Evolutionary conservation across 768 basidiomycete genomes (phyloP).

Genomic region (Lactifluus piperatus): DNA sequence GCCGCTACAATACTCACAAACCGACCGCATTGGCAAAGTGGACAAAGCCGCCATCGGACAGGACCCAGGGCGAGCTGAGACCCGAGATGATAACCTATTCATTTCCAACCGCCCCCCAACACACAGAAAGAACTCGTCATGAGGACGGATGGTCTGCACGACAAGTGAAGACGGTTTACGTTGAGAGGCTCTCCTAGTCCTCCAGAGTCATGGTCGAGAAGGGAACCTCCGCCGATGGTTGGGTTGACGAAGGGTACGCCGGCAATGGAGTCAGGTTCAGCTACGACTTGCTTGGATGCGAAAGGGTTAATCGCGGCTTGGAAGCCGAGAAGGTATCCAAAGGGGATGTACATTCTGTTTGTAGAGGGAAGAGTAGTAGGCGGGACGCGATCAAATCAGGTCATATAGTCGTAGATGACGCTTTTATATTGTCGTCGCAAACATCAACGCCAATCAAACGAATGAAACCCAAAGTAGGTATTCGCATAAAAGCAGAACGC

Average conservation of each 20-base stretch:
- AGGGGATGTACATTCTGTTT: slow-evolving; percentile 12
- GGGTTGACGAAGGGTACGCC: background rate
- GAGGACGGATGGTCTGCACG: background rate
- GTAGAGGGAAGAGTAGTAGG: no score
- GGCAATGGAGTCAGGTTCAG: background rate
- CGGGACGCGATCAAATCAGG: background rate
- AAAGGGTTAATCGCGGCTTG: slow-evolving; percentile 1
- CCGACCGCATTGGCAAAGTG: slow-evolving; percentile 10
- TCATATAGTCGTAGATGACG: background rate
- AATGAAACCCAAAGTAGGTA: background rate
- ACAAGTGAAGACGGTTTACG: background rate
- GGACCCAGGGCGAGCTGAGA: slow-evolving; percentile 11
- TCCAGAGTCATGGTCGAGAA: background rate
- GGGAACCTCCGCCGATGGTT: background rate
- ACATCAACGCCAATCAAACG: background rate
- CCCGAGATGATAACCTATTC: slow-evolving; percentile 17
- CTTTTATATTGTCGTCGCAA: background rate
- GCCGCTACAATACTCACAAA: slow-evolving; percentile 1
- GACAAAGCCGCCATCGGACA: slow-evolving; percentile 7
- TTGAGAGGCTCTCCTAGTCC: slow-evolving; percentile 19
- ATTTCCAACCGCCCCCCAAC: no score
- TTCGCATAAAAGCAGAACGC: background rate
- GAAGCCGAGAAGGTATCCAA: background rate
- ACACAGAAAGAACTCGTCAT: background rate
- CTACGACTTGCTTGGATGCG: background rate